Conservation (phyloP, 768 basidiomycete genomes). For the Tulasnella sp. region DNA sequence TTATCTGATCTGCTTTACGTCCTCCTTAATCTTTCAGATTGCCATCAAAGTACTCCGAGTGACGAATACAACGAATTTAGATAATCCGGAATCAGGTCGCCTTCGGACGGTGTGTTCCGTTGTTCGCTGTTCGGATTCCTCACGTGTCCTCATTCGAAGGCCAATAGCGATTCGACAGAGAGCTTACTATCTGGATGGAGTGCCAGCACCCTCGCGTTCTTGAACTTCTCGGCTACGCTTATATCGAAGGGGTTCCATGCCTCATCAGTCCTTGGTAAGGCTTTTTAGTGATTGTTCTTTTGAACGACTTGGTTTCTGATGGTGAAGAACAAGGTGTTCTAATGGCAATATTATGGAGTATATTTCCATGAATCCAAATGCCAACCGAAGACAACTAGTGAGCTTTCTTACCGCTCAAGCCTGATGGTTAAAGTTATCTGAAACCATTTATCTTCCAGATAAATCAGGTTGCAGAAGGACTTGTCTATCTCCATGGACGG, state of each 20-base stretch:
- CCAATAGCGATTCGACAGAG: neutral
- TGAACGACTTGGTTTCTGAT: neutral
- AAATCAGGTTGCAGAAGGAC: conserved; percentile 33
- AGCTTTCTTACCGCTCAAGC: neutral
- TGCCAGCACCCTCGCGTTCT: no score
- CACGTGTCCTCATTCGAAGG: neutral
- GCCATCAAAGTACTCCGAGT: conserved; percentile 16
- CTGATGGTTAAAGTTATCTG: neutral
- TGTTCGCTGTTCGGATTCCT: neutral
- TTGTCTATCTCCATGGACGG: conserved; percentile 35
- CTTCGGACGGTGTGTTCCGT: neutral
- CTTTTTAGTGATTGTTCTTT: neutral
- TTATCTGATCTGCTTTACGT: no score
- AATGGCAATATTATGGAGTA: conserved; percentile 24
- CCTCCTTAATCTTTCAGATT: neutral
- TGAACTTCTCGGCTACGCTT: no score
- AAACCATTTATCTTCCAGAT: conserved; percentile 16
- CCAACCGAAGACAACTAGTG: neutral
- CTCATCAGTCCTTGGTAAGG: conserved; percentile 1
- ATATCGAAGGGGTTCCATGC: no score
- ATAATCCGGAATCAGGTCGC: neutral
- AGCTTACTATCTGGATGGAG: no score
- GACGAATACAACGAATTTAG: neutral
- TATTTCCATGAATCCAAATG: neutral
- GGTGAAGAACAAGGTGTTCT: neutral